Evolutionary conservation across 495 filamentous ascomycete genomes (phyloP), one percentile per base, ranked within the genome.

Genomic region (Aspergillus cavernicola): DNA sequence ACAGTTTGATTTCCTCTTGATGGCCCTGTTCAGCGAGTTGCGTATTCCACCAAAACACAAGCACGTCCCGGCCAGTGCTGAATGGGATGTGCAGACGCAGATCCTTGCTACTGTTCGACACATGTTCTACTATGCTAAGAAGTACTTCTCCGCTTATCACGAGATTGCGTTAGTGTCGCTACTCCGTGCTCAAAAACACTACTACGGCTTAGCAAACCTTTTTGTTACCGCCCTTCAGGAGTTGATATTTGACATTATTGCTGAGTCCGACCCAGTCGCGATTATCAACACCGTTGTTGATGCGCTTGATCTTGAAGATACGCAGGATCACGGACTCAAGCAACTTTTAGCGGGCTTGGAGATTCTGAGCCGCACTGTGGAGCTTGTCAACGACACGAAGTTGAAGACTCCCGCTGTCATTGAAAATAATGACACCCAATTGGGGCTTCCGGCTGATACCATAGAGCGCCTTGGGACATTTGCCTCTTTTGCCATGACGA

Each of bases 1-100:
- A 47, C 76, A 79, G 57, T 95, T 92, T 58, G 81, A 87, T 55
- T 78, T 85, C n/a, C 76, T 96, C 29, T 69, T 96, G 8, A 51
- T 80, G 6, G 85, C 85, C 12, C 72, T 96, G 6, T 78, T 96
- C 20, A 83, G 86, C 44, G 92, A 87, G 61, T 80, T 96, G 28
- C 84, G 89, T 69, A 72, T 96, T 23, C 84, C 89, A 68, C 72
- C 74, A 4, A 31, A 50, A 65, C 6, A 66, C 67, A 18, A 59
- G 23, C 59, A 76, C 40, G 8, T 66, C 42, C 72, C 52, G 47
- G 79, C 33, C 48, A 76, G 24, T 57, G 80, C 76, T 73, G 42
- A 87, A 0, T 78, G 82, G 47, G 90, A 95, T 49, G 79, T 92
- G 50, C 91, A 92, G 66, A 86, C 88, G 6, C 92, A 96, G 66